Conservation (phyloP, 768 basidiomycete genomes). For the Pisolithus microcarpus region DNA sequence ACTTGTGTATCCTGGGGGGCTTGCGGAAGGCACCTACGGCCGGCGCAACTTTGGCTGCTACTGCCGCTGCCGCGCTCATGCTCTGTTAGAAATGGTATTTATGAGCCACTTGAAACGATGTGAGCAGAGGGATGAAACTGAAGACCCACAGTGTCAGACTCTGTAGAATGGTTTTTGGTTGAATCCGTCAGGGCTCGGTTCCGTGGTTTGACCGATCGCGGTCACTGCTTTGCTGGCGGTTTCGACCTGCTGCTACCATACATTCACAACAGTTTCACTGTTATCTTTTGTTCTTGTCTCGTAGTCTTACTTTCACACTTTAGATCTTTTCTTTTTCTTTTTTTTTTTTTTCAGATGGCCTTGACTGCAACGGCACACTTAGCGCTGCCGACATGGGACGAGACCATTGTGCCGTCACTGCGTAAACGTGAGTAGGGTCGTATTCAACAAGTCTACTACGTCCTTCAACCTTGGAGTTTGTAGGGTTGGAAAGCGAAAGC, state of each 20-base stretch:
- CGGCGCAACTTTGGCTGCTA: conserved; percentile 10
- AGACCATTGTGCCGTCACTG: conserved; percentile 72
- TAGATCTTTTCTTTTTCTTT: conserved; percentile 7
- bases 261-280: background rate
- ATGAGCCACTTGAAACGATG: too few relatives aligned
- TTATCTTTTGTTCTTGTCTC: background rate
- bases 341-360: conserved; percentile 31
- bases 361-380: conserved; percentile 35
- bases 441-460: background rate
- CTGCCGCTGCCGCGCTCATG: conserved; percentile 12
- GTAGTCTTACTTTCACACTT: background rate
- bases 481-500: conserved; percentile 79
- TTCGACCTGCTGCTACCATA: too few relatives aligned
- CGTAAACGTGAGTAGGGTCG: conserved; percentile 56
- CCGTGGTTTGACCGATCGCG: too few relatives aligned
- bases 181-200: too few relatives aligned
- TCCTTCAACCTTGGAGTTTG: conserved; percentile 2
- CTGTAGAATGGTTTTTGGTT: too few relatives aligned
- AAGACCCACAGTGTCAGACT: too few relatives aligned
- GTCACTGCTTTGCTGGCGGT: too few relatives aligned
- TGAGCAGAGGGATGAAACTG: too few relatives aligned
- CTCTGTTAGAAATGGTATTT: background rate
- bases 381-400: conserved; percentile 61
- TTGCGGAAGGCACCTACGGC: conserved; percentile 44
- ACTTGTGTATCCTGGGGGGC: conserved; percentile 39